A percentile compares a stretch with the other conserved stretches of the same genome.
phyloP scores from a whole-genome alignment of 805 yeast species.

The Ogataea paraovalis region DNA sequence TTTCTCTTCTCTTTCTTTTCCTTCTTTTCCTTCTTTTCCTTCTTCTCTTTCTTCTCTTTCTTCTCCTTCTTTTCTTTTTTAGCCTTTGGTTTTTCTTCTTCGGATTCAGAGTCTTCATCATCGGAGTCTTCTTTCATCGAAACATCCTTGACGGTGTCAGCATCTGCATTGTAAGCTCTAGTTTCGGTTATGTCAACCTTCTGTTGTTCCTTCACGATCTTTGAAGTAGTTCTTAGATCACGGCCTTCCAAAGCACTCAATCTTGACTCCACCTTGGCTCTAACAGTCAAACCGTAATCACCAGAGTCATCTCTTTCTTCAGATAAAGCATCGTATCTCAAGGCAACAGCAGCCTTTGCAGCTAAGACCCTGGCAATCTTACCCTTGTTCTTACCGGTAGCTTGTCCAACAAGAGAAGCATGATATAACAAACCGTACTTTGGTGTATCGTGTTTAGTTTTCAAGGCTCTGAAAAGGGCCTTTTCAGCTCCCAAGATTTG shows the following conservation, averaged over 20 bases:
- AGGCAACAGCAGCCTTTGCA: constrained; percentile 95
- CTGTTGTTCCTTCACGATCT: constrained; percentile 75
- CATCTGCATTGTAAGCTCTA: constrained; percentile 90
- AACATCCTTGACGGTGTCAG: constrained; percentile 57
- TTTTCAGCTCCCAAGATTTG: constrained; percentile 99
- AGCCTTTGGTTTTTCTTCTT: constrained; percentile 21
- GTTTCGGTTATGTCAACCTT: constrained; percentile 85
- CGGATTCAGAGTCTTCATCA: constrained; percentile 30
- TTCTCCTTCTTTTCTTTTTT: constrained; percentile 24
- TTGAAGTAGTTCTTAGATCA: constrained; percentile 86
- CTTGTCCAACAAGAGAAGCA: constrained; percentile 96
- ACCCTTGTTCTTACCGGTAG: constrained; percentile 97
- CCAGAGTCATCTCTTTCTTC: constrained; percentile 97
- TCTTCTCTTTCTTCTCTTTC: constrained; percentile 3
- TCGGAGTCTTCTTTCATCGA: constrained; percentile 25
- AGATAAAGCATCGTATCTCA: constrained; percentile 93
- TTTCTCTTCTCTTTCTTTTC: constrained; percentile 13
- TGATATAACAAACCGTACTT: constrained; percentile 96
- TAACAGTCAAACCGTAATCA: constrained; percentile 84
- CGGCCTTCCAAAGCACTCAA: constrained; percentile 95
- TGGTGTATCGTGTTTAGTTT: constrained; percentile 98
- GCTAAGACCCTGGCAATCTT: constrained; percentile 98
- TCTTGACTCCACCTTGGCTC: constrained; percentile 92
- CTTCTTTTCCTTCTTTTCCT: background rate
- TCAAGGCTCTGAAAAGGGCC: constrained; percentile 96